phyloP scores from a whole-genome alignment of 1,139 yeast species.

The Saccharomyces hybrid region DNA sequence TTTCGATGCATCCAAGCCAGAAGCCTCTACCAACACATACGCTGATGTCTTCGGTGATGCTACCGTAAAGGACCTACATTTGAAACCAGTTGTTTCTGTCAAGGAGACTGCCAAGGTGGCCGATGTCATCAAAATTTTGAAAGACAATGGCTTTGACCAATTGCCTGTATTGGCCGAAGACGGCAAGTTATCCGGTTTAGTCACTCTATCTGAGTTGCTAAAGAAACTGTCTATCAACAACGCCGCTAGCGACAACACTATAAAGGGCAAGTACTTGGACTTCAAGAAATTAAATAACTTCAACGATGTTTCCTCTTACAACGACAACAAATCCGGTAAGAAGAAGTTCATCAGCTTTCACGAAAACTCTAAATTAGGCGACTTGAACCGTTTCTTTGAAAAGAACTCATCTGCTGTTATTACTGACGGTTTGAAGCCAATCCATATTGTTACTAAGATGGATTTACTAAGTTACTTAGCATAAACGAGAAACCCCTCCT shows the following conservation, averaged over 20 bases:
- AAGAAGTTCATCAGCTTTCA: constrained; percentile 67
- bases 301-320: constrained; percentile 52
- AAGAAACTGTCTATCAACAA: constrained; percentile 53
- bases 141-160: constrained; percentile 77
- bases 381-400: constrained; percentile 74
- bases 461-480: constrained; percentile 61
- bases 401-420: constrained; percentile 81
- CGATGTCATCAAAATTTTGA: constrained; percentile 63
- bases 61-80: constrained; percentile 61
- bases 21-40: constrained; percentile 4
- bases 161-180: constrained; percentile 61
- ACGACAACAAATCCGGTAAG: constrained; percentile 55
- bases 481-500: constrained; percentile 28
- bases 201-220: constrained; percentile 68
- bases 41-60: constrained; percentile 47
- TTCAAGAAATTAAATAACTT: constrained; percentile 67
- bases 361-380: constrained; percentile 57
- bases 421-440: constrained; percentile 69
- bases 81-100: constrained; percentile 79
- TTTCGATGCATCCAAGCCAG: constrained; percentile 17
- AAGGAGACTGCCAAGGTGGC: constrained; percentile 53
- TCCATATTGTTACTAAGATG: constrained; percentile 82
- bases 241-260: constrained; percentile 41
- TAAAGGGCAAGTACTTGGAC: constrained; percentile 59
- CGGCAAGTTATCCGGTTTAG: constrained; percentile 67